These are phyloP conservation scores for Neopestalotiopsis sp. DNA, from an alignment of 2,329 filamentous ascomycete species.

Conservation along the genomic window DNA sequence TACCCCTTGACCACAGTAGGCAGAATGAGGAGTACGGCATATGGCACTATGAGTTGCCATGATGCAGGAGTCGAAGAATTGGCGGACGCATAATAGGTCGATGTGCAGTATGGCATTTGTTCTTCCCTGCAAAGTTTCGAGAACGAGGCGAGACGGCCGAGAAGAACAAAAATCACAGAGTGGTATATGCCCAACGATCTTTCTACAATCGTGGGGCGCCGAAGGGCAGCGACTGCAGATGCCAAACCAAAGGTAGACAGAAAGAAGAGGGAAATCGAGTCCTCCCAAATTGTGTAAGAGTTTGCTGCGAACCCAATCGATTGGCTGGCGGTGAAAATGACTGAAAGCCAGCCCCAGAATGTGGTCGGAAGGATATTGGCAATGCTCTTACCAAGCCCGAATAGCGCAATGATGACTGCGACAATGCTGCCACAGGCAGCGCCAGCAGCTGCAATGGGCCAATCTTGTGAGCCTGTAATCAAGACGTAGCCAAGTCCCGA, in stretches of 20 bases:
- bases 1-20: conserved; percentile 81
- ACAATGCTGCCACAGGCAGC: conserved; percentile 51
- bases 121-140: conserved; percentile 95
- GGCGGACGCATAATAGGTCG: conserved; percentile 92
- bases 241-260: conserved; percentile 83
- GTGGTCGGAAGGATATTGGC: conserved; percentile 69
- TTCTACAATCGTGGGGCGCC: conserved; percentile 69
- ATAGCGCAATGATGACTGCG: conserved; percentile 46
- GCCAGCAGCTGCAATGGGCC: conserved; percentile 45
- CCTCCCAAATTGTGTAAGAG: conserved; percentile 99
- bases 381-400: conserved; percentile 49
- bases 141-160: conserved; percentile 81
- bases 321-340: conserved; percentile 82
- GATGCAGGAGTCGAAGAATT: conserved; percentile 90
- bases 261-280: conserved; percentile 91
- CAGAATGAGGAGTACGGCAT: conserved; percentile 72
- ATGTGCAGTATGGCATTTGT: conserved; percentile 95
- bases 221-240: conserved; percentile 76
- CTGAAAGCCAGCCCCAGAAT: conserved; percentile 86
- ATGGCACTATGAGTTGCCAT: conserved; percentile 86
- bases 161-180: conserved; percentile 78
- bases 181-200: conserved; percentile 82
- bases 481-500: conserved; percentile 36
- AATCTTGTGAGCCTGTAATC: conserved; percentile 43
- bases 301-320: conserved; percentile 96